Evolutionary conservation across 768 basidiomycete species (phyloP).

Genomic region (Russula virescens): DNA sequence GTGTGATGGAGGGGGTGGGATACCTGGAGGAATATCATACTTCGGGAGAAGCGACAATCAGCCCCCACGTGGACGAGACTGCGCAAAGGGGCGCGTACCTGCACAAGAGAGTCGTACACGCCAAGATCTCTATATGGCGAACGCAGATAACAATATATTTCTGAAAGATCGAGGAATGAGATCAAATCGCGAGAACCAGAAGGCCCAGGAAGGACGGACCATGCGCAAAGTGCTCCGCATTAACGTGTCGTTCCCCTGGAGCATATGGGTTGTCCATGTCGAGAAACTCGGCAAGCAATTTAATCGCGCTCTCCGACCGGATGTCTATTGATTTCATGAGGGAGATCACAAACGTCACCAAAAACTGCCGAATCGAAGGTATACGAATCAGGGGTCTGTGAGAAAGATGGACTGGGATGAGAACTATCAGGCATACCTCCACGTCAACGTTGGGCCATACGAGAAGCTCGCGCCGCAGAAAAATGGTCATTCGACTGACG

Average conservation of each 20-base stretch:
- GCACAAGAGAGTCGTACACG: slow-evolving; percentile 73
- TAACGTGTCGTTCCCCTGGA: slow-evolving; percentile 51
- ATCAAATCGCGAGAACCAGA: neutral
- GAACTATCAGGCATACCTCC: slow-evolving; percentile 48
- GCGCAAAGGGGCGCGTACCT: slow-evolving; percentile 42
- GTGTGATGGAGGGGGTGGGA: slow-evolving; percentile 33
- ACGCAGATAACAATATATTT: slow-evolving; percentile 83
- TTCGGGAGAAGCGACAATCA: slow-evolving; percentile 28
- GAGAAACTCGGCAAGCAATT: slow-evolving; percentile 79
- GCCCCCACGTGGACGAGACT: neutral
- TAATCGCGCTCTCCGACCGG: slow-evolving; percentile 82
- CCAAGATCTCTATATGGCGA: slow-evolving; percentile 84
- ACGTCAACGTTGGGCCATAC: slow-evolving; percentile 90
- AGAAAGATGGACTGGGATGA: neutral
- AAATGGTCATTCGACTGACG: slow-evolving; percentile 69
- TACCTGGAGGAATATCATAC: slow-evolving; percentile 52
- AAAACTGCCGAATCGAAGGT: slow-evolving; percentile 44
- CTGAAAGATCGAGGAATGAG: slow-evolving; percentile 35
- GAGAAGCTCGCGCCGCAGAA: slow-evolving; percentile 77
- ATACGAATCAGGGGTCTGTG: neutral
- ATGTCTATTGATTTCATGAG: slow-evolving; percentile 92
- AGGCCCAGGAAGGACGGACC: slow-evolving; percentile 44
- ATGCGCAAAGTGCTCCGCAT: slow-evolving; percentile 93
- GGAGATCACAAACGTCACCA: slow-evolving; percentile 83
- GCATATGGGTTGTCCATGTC: slow-evolving; percentile 63